A percentile compares a stretch with the other conserved stretches of the same genome.
phyloP scores from a whole-genome alignment of 1,284 basidiomycete genomes.

The Leccinum discolor region DNA sequence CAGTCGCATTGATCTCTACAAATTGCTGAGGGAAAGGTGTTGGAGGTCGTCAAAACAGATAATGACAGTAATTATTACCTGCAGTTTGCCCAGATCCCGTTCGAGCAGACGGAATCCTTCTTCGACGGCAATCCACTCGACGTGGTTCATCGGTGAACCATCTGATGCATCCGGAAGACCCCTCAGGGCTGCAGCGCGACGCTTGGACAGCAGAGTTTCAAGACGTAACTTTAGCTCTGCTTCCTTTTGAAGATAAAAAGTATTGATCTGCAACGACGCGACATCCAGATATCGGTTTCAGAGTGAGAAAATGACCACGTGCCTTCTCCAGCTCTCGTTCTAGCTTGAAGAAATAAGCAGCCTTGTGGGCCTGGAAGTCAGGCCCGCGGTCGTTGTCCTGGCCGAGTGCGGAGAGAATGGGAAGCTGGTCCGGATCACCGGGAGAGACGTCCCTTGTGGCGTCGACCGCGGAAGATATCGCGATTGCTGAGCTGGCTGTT shows the following conservation, averaged over 20 bases:
- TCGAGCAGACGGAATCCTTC: constrained; percentile 97
- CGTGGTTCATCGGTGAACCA: constrained; percentile 65
- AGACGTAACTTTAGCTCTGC: constrained; percentile 92
- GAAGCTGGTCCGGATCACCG: constrained; percentile 43
- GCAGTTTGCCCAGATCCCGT: constrained; percentile 94
- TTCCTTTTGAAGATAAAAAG: constrained; percentile 99
- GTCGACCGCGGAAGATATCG: constrained; percentile 13
- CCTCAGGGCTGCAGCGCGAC: constrained; percentile 79
- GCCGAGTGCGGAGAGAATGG: constrained; percentile 58
- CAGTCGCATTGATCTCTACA: constrained; percentile 97
- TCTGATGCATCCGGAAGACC: constrained; percentile 64
- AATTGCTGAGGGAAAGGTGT: constrained; percentile 70
- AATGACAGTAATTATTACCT: constrained; percentile 53
- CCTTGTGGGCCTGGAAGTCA: constrained; percentile 91
- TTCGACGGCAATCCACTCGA: constrained; percentile 92
- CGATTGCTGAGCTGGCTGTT: constrained; percentile 10
- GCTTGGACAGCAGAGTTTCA: constrained; percentile 92
- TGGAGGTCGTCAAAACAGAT: constrained; percentile 20
- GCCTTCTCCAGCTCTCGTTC: constrained; percentile 99
- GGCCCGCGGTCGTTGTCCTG: constrained; percentile 71
- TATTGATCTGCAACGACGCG: constrained; percentile 78
- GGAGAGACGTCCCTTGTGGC: constrained; percentile 14
- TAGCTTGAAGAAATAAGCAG: constrained; percentile 99
- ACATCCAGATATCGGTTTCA: constrained; percentile 2
- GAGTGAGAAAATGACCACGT: constrained; percentile 17